These are phyloP conservation scores for Schizothecium vesticola DNA, from an alignment of 495 filamentous ascomycete species.

Conservation along the genomic window DNA sequence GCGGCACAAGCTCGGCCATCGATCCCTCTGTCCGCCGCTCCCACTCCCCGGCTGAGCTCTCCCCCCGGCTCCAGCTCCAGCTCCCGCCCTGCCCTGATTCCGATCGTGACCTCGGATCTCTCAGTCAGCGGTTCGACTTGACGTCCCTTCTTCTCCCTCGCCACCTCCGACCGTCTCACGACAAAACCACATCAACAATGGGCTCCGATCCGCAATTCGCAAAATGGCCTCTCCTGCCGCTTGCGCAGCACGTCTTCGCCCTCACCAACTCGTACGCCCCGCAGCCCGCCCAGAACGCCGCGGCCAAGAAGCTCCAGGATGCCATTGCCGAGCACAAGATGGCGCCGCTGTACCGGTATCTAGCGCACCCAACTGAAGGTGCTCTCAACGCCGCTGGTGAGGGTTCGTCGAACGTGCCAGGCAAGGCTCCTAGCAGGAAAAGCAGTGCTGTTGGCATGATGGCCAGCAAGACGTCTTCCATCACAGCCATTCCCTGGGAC, in stretches of 20 bases:
- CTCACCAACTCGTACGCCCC: slow-evolving; percentile 83
- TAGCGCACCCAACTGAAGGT: slow-evolving; percentile 90
- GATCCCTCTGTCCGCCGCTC: background rate
- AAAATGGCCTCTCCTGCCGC: slow-evolving; percentile 84
- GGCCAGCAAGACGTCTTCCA: slow-evolving; percentile 56
- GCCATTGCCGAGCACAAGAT: slow-evolving; percentile 90
- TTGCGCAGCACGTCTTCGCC: slow-evolving; percentile 96
- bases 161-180: background rate
- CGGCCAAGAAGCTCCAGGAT: slow-evolving; percentile 82
- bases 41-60: background rate
- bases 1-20: background rate
- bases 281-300: slow-evolving; percentile 59
- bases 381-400: slow-evolving; percentile 77
- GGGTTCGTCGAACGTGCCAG: slow-evolving; percentile 49
- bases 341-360: slow-evolving; percentile 91
- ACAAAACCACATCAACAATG: slow-evolving; percentile 48
- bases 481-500: slow-evolving; percentile 79
- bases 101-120: background rate
- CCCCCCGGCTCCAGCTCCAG: background rate
- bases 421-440: slow-evolving; percentile 49
- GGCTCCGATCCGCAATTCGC: slow-evolving; percentile 95
- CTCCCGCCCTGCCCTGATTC: background rate
- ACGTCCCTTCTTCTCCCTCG: background rate
- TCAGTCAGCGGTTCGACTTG: slow-evolving; percentile 3
- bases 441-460: slow-evolving; percentile 63